Percentiles rank a stretch among this genome's conserved stretches.
Evolutionary conservation across 257 asterid species (phyloP).

Genomic region (Solanum medicagineum): DNA sequence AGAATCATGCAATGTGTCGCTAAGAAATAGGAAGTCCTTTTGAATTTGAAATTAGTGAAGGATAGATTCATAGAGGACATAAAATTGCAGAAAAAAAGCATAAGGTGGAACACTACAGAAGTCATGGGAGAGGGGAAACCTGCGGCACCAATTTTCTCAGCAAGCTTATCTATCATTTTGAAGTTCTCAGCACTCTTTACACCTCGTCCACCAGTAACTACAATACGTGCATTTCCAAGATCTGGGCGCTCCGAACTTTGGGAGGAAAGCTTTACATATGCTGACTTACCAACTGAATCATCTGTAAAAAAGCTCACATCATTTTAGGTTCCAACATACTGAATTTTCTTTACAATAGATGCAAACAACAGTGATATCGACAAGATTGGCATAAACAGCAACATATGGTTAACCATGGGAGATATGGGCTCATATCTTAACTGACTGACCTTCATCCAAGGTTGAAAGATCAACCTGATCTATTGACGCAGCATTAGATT

Average conservation of each 20-base stretch:
- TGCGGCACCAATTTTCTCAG: conserved; percentile 99
- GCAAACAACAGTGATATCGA: background rate
- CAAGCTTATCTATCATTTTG: conserved; percentile 85
- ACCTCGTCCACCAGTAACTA: conserved; percentile 85
- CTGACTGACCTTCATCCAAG: conserved; percentile 57
- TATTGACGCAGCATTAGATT: conserved; percentile 37
- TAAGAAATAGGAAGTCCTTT: background rate
- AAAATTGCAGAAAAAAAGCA: background rate
- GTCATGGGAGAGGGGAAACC: conserved; percentile 24
- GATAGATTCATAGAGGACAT: background rate
- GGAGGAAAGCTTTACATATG: conserved; percentile 52
- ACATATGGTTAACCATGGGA: background rate
- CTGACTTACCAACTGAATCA: conserved; percentile 60
- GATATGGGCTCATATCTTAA: background rate
- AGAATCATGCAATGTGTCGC: background rate
- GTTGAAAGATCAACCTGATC: conserved; percentile 75
- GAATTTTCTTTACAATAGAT: background rate
- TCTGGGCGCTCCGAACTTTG: conserved; percentile 88
- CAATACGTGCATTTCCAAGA: conserved; percentile 80
- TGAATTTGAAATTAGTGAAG: background rate
- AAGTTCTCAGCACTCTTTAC: conserved; percentile 89
- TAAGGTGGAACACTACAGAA: background rate
- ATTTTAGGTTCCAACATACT: background rate
- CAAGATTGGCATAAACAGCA: background rate
- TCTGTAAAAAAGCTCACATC: conserved; percentile 23